These are phyloP conservation scores for Lyophyllum semitale DNA, from an alignment of 768 basidiomycete genomes.

Conservation along the genomic window DNA sequence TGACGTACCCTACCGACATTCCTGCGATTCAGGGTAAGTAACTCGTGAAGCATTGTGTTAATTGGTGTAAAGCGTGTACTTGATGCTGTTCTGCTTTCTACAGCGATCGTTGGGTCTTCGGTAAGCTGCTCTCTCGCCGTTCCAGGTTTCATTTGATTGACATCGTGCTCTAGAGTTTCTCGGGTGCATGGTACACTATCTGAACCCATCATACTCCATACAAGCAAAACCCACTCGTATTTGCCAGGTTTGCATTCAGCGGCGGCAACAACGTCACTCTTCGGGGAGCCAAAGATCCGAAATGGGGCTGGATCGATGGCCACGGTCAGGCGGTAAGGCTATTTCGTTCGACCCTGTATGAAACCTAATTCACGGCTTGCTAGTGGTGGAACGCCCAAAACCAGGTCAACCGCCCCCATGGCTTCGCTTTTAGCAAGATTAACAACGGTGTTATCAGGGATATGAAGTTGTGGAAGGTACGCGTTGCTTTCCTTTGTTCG, in stretches of 20 bases:
- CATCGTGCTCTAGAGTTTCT: slow-evolving; percentile 33
- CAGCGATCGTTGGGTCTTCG: slow-evolving; percentile 45
- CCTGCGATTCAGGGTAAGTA: slow-evolving; percentile 51
- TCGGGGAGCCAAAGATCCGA: slow-evolving; percentile 51
- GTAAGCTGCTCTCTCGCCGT: slow-evolving; percentile 28
- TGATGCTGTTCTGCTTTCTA: not conserved
- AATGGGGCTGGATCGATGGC: slow-evolving; percentile 68
- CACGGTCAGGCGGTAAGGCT: slow-evolving; percentile 53
- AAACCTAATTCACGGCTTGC: not conserved
- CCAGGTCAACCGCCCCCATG: slow-evolving; percentile 56
- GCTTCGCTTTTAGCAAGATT: slow-evolving; percentile 55
- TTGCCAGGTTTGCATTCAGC: slow-evolving; percentile 50
- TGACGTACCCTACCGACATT: slow-evolving; percentile 57
- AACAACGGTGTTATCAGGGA: slow-evolving; percentile 54
- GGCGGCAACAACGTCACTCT: slow-evolving; percentile 62
- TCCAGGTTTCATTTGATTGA: not conserved
- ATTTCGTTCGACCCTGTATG: not conserved
- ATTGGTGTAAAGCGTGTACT: not conserved
- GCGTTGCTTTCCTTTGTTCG: not conserved
- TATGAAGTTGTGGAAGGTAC: slow-evolving; percentile 59
- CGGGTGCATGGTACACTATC: slow-evolving; percentile 52
- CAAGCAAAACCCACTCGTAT: too few species aligned
- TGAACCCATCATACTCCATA: too few species aligned
- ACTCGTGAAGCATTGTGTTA: not conserved
- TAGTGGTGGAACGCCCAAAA: slow-evolving; percentile 63